These are phyloP conservation scores for Cordia subcordata DNA, from an alignment of 257 asterid genomes.

Conservation along the genomic window DNA sequence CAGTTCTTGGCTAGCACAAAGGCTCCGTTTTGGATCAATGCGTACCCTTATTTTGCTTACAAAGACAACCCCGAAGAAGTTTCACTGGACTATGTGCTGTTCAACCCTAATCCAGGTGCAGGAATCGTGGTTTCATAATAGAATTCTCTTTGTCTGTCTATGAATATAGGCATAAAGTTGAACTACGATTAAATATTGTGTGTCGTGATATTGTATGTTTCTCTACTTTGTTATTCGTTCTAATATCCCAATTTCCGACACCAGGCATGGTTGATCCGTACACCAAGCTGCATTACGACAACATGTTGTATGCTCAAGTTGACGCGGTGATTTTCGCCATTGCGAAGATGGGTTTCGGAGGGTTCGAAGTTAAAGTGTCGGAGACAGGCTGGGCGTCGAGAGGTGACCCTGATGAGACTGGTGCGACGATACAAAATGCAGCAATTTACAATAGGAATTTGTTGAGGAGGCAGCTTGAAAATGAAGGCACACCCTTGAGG, in stretches of 20 bases:
- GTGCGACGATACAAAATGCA: slow-evolving; percentile 51
- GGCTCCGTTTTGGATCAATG: slow-evolving; percentile 89
- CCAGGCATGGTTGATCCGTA: slow-evolving; percentile 5
- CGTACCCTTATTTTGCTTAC: slow-evolving; percentile 91
- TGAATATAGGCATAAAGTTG: too few species aligned
- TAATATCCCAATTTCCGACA: too few species aligned
- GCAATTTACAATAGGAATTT: slow-evolving; percentile 36
- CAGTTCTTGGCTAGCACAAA: slow-evolving; percentile 57
- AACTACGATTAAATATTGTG: too few species aligned
- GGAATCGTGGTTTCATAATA: too few species aligned
- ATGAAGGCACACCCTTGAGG: slow-evolving; percentile 54
- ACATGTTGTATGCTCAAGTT: slow-evolving; percentile 88
- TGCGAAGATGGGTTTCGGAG: slow-evolving; percentile 58
- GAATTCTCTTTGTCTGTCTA: too few species aligned
- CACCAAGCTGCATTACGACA: slow-evolving; percentile 35
- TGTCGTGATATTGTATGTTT: too few species aligned
- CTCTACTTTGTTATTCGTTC: too few species aligned
- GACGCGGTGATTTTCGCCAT: slow-evolving; percentile 71
- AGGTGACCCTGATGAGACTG: slow-evolving; percentile 45
- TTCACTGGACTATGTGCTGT: slow-evolving; percentile 60
- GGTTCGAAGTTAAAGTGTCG: slow-evolving; percentile 59
- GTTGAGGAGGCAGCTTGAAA: slow-evolving; percentile 33
- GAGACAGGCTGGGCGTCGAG: slow-evolving; percentile 76
- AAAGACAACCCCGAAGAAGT: slow-evolving; percentile 55
- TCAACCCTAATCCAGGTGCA: slow-evolving; percentile 57